These are phyloP conservation scores for Globisporangium rhizosaccharum DNA, from an alignment of 352 stramenopile genomes.

Conservation along the genomic window DNA sequence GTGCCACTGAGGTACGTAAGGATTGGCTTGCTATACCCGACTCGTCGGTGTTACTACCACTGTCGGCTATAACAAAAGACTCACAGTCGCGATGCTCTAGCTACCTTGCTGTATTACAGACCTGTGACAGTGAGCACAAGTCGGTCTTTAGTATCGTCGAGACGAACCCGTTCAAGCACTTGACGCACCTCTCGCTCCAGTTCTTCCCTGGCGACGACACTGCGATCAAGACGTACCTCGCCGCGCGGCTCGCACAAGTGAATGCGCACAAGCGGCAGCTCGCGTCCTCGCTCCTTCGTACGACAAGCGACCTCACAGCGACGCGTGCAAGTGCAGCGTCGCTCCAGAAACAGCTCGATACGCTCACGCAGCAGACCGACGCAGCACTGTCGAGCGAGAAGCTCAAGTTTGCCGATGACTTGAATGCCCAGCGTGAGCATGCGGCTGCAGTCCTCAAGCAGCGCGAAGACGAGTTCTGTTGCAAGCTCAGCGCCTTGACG, in stretches of 20 bases:
- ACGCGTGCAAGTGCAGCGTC: constrained; percentile 36
- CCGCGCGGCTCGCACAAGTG: constrained; percentile 81
- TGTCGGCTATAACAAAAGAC: background rate
- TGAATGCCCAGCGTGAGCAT: constrained; percentile 50
- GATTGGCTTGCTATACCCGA: background rate
- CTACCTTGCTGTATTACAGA: constrained; percentile 82
- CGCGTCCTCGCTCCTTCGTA: constrained; percentile 35
- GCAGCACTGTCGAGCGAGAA: constrained; percentile 54
- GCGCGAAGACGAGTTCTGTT: constrained; percentile 54
- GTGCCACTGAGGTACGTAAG: constrained; percentile 48
- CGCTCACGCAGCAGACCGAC: constrained; percentile 46
- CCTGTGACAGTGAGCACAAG: constrained; percentile 46
- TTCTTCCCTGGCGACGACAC: constrained; percentile 86
- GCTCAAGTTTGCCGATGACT: constrained; percentile 61
- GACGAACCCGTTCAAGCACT: constrained; percentile 93
- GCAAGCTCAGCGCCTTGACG: constrained; percentile 59
- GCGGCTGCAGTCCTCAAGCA: constrained; percentile 42
- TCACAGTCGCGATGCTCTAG: constrained; percentile 18
- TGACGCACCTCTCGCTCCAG: constrained; percentile 89
- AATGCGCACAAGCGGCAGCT: constrained; percentile 43
- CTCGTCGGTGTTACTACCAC: background rate
- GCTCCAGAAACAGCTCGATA: constrained; percentile 50
- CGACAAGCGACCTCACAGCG: constrained; percentile 30
- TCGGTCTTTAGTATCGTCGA: constrained; percentile 91
- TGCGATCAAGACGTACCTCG: constrained; percentile 89